phyloP scores from a whole-genome alignment of 768 basidiomycete genomes.

The Pleurotus tuoliensis region DNA sequence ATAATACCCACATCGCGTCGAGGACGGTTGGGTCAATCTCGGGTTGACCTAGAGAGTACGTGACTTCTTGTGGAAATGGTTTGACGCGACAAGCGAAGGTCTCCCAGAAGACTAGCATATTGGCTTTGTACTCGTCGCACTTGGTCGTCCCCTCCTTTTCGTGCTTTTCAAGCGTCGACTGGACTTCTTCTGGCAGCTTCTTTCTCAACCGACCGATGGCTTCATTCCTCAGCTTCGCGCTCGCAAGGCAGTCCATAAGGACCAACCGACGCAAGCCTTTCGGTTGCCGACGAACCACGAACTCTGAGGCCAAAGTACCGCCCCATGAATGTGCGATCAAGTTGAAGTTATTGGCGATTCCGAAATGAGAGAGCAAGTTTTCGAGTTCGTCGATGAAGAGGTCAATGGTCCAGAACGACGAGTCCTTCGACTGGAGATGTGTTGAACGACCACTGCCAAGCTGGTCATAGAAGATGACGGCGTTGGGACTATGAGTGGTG shows the following conservation, averaged over 20 bases:
- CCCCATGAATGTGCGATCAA: conserved; percentile 48
- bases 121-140: conserved; percentile 25
- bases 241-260: conserved; percentile 21
- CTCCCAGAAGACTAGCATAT: conserved; percentile 21
- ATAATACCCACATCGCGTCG: conserved; percentile 25
- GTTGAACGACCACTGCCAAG: conserved; percentile 50
- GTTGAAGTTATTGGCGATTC: conserved; percentile 35
- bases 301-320: conserved; percentile 18
- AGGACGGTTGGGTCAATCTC: conserved; percentile 33
- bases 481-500: conserved; percentile 27
- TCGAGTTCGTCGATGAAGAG: conserved; percentile 48
- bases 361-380: conserved; percentile 37
- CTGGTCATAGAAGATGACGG: conserved; percentile 53
- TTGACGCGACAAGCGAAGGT: conserved; percentile 21
- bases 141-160: conserved; percentile 26
- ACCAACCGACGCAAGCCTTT: conserved; percentile 28
- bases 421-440: conserved; percentile 39
- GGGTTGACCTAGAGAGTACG: conserved; percentile 17
- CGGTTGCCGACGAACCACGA: conserved; percentile 16
- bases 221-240: conserved; percentile 23
- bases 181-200: conserved; percentile 26
- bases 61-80: conserved; percentile 23
- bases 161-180: conserved; percentile 24
- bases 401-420: conserved; percentile 43
- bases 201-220: conserved; percentile 19